Percentiles rank a stretch among this genome's conserved stretches.
These are phyloP conservation scores for Neoboletus subvelutipes DNA, from an alignment of 768 basidiomycete genomes.

Conservation along the genomic window DNA sequence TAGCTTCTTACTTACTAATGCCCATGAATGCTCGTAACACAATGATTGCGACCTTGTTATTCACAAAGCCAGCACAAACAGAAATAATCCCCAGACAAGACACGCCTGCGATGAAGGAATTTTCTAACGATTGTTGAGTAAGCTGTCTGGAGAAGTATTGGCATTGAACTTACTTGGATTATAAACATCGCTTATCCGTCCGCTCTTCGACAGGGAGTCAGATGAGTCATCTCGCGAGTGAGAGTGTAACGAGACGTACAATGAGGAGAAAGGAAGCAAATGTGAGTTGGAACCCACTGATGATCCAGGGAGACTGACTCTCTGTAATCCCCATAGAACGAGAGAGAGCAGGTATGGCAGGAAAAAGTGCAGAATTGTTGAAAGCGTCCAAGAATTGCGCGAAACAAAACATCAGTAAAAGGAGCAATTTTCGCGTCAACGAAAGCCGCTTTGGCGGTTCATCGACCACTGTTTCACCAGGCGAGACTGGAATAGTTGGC, in stretches of 20 bases:
- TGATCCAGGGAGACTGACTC: constrained; percentile 33
- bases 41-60: constrained; percentile 46
- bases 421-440: constrained; percentile 24
- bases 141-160: constrained; percentile 23
- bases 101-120: constrained; percentile 43
- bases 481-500: not conserved
- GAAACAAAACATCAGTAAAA: constrained; percentile 41
- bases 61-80: constrained; percentile 47
- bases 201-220: constrained; percentile 19
- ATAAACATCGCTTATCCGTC: constrained; percentile 26
- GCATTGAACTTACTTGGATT: constrained; percentile 29
- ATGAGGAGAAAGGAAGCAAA: constrained; percentile 40
- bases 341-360: constrained; percentile 40
- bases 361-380: constrained; percentile 41
- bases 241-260: constrained; percentile 11
- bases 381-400: constrained; percentile 46
- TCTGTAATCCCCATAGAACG: constrained; percentile 9
- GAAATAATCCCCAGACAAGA: constrained; percentile 42
- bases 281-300: constrained; percentile 45
- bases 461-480: constrained; percentile 2
- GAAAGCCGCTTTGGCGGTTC: constrained; percentile 16
- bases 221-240: not conserved
- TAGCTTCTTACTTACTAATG: constrained; percentile 31
- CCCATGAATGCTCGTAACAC: constrained; percentile 53
- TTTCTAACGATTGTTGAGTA: constrained; percentile 38